A percentile compares a stretch with the other conserved stretches of the same genome.
Evolutionary conservation across 2,329 filamentous ascomycete genomes (phyloP).

Genomic region (Thermothelomyces thermophilus): DNA sequence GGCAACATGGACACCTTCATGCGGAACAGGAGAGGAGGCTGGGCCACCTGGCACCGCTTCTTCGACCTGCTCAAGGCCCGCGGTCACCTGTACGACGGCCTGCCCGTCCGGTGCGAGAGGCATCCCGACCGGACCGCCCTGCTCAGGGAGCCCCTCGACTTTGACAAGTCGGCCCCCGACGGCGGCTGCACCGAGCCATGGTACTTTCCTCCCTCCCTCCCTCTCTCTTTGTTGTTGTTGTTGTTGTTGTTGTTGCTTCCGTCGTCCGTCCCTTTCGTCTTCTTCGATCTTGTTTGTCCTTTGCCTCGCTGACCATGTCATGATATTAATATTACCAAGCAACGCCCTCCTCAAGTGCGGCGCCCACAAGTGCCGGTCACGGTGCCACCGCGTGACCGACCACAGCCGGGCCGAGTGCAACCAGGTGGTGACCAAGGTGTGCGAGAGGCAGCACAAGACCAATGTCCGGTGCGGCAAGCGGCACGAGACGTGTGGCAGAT

Average conservation of each 20-base stretch:
- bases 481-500: conserved; percentile 42
- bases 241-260: too few species aligned
- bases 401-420: conserved; percentile 44
- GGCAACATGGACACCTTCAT: conserved; percentile 64
- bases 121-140: conserved; percentile 46
- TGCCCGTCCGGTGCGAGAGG: conserved; percentile 54
- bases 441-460: conserved; percentile 44
- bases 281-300: not conserved
- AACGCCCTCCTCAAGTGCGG: conserved; percentile 49
- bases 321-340: conserved; percentile 32
- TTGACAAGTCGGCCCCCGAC: conserved; percentile 57
- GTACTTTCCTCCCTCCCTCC: conserved; percentile 32
- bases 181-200: conserved; percentile 62
- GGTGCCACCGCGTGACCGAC: conserved; percentile 56
- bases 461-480: conserved; percentile 40
- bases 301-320: not conserved
- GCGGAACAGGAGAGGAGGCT: conserved; percentile 49
- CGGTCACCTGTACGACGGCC: conserved; percentile 50
- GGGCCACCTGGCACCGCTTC: conserved; percentile 51
- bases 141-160: conserved; percentile 47
- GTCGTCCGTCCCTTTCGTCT: not conserved
- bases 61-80: conserved; percentile 48
- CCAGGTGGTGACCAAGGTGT: conserved; percentile 37
- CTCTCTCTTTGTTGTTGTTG: too few species aligned
- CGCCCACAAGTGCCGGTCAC: conserved; percentile 49